phyloP scores from a whole-genome alignment of 345 rosid species.

The Eucalyptus regnans region DNA sequence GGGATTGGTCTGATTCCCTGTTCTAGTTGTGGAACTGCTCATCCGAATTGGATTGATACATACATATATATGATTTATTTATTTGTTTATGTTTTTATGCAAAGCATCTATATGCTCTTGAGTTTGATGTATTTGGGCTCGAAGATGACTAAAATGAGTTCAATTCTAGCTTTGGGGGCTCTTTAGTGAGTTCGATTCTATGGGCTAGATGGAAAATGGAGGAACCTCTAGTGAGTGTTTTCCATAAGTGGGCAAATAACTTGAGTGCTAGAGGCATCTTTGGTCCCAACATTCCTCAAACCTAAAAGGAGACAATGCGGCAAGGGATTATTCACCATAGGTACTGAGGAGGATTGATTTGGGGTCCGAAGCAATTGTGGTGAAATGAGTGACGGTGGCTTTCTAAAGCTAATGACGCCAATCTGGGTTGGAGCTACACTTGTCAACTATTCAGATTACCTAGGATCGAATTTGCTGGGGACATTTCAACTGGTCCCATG shows the following conservation, averaged over 20 bases:
- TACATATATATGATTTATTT: too few relatives aligned
- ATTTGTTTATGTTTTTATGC: background rate
- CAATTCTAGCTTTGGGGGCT: background rate
- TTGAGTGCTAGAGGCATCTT: background rate
- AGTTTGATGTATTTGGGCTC: background rate
- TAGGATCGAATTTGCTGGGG: too few relatives aligned
- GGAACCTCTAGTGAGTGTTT: background rate
- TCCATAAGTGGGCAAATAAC: background rate
- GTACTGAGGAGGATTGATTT: background rate
- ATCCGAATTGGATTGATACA: rapidly evolving
- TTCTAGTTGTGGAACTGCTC: too few relatives aligned
- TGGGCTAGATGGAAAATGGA: background rate
- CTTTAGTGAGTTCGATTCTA: background rate
- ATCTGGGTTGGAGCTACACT: too few relatives aligned
- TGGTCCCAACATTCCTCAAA: background rate
- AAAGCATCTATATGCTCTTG: background rate
- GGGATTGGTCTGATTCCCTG: rapidly evolving
- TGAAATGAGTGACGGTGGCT: background rate
- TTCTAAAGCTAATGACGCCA: too few relatives aligned
- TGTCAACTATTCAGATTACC: too few relatives aligned
- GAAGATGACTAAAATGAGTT: background rate
- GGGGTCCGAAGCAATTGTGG: rapidly evolving
- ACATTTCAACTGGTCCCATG: too few relatives aligned
- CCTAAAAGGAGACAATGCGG: background rate
- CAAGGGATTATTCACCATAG: background rate